Evolutionary conservation across 352 stramenopile species (phyloP).

Genomic region (Saprolegnia parasitica): DNA sequence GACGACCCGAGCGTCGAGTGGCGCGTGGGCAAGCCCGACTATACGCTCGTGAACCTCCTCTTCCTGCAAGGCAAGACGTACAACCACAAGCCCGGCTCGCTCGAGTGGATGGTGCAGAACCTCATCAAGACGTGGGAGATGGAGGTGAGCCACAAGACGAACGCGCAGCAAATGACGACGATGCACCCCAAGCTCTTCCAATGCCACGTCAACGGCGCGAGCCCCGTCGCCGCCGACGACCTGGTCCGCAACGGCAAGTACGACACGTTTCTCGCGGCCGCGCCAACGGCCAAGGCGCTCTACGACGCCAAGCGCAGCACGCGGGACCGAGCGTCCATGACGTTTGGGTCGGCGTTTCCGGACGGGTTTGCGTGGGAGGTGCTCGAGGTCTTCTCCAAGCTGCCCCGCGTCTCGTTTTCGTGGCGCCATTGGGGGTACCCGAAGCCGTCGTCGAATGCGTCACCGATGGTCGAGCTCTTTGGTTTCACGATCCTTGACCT

Average conservation of each 20-base stretch:
- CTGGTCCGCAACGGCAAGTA: slow-evolving; percentile 40
- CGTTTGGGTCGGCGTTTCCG: slow-evolving; percentile 39
- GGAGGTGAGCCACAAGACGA: slow-evolving; percentile 41
- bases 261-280: slow-evolving; percentile 36
- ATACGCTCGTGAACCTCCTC: slow-evolving; percentile 36
- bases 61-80: slow-evolving; percentile 40
- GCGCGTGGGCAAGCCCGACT: slow-evolving; percentile 40
- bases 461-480: slow-evolving; percentile 43
- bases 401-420: slow-evolving; percentile 42
- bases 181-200: slow-evolving; percentile 36
- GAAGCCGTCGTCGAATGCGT: slow-evolving; percentile 31
- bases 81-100: slow-evolving; percentile 35
- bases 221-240: slow-evolving; percentile 23
- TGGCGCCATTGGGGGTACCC: slow-evolving; percentile 46
- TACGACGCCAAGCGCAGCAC: slow-evolving; percentile 35
- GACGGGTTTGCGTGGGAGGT: slow-evolving; percentile 46
- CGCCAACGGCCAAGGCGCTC: slow-evolving; percentile 31
- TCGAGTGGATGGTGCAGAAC: slow-evolving; percentile 43
- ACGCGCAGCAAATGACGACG: slow-evolving; percentile 34
- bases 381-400: slow-evolving; percentile 39
- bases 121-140: slow-evolving; percentile 56
- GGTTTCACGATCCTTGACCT: slow-evolving; percentile 39
- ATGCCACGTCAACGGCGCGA: slow-evolving; percentile 7
- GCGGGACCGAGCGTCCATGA: slow-evolving; percentile 36
- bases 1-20: slow-evolving; percentile 32